Conservation (phyloP, 164 flowering plant species). For the Piper betle region DNA sequence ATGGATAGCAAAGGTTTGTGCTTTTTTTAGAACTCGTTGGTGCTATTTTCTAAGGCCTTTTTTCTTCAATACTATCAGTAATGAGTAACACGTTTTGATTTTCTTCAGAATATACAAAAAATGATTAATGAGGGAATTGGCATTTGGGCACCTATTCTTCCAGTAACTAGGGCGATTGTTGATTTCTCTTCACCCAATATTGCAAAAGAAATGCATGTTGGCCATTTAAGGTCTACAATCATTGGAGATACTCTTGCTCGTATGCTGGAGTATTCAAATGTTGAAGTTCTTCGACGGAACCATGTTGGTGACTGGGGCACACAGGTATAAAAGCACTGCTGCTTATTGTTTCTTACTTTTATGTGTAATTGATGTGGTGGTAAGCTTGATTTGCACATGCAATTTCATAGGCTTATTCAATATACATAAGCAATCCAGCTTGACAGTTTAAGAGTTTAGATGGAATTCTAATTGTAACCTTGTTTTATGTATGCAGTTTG, state of each 20-base stretch:
- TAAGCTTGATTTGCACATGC: background rate
- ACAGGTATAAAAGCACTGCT: constrained; percentile 38
- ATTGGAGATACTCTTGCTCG: constrained; percentile 91
- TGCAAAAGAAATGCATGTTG: constrained; percentile 99
- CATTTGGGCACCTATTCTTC: constrained; percentile 73
- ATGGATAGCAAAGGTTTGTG: constrained; percentile 84
- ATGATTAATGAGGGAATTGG: constrained; percentile 74
- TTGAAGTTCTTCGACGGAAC: constrained; percentile 81
- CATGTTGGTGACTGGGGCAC: constrained; percentile 99
- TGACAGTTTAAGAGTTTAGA: background rate
- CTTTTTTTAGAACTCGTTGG: background rate
- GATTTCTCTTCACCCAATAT: constrained; percentile 98
- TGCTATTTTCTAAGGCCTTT: background rate
- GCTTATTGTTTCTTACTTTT: background rate
- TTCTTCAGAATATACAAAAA: constrained; percentile 57
- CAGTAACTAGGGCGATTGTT: constrained; percentile 61
- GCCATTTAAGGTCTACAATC: constrained; percentile 90
- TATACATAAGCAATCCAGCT: background rate
- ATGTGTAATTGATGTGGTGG: background rate
- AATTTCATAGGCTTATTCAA: no score
- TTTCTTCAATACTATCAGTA: background rate
- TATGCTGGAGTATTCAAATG: constrained; percentile 87
- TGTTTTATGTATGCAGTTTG: constrained; percentile 52
- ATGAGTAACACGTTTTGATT: background rate
- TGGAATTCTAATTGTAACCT: background rate